Evolutionary conservation across 306 rosid species (phyloP), one percentile per base, ranked within the genome.

Genomic region (Vigna radiata): DNA sequence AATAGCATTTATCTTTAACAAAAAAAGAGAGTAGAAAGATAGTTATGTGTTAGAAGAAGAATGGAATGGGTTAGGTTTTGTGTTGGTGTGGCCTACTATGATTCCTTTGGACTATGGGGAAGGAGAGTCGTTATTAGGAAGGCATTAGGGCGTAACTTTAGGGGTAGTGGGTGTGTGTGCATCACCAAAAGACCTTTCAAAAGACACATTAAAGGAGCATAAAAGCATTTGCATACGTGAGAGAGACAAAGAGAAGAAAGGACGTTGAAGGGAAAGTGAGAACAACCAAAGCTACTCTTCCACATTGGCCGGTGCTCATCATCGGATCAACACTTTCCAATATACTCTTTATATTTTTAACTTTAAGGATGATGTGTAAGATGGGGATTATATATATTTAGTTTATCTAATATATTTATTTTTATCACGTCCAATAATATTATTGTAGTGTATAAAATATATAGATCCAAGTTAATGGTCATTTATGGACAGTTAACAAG

Each of bases 141-240:
- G 67, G 44, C 44, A 61, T 61, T 61, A 61, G 7, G 23, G 23
- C 14, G 37, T 61, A 27, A 33, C 68, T 61, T 61, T 61, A 61
- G 46, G 46, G 7, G 44, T 61, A 83, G 86, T 87, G 90, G 89
- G 21, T 65, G 67, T 83, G 89, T 64, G 67, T 85, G 89, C 83
- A 80, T 86, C 73, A 58, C 83, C 87, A 83, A 64, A 64, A 73
- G 70, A 37, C 77, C 77, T 61, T 73, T 41, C 66, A 59, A 83
- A 88, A 72, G 82, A 76, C 87, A 76, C 85, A 84, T 65, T 39
- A 78, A 79, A 79, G 50, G 74, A 68, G 79, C 48, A 73, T 66
- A 66, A 66, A 66, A 66, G 72, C 72, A 43, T 66, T 12, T 66
- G 14, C 3, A 66, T 66, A 79, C 43, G 27, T 52, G 29, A 75